Conservation (phyloP, 139 green algal genomes). For the Volvox reticuliferus region DNA sequence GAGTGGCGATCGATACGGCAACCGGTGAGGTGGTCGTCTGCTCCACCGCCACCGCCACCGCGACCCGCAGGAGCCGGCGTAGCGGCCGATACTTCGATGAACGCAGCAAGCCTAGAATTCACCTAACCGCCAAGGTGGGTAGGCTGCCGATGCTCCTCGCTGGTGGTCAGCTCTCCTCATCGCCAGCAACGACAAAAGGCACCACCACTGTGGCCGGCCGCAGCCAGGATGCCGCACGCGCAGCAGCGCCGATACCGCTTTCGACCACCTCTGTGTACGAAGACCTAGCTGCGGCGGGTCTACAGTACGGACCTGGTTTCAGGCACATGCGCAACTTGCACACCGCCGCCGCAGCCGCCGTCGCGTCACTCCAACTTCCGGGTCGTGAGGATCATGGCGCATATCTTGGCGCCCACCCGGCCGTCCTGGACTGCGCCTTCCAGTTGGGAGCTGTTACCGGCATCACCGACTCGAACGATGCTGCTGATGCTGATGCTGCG, state of each 20-base stretch:
- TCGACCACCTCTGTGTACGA: conserved; percentile 75
- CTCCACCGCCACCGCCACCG: background rate
- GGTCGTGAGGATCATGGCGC: conserved; percentile 1
- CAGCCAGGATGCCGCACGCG: conserved; percentile 30
- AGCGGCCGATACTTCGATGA: background rate
- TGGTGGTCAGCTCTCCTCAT: background rate
- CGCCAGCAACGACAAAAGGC: background rate
- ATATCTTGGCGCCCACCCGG: conserved; percentile 53
- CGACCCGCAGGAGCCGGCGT: background rate
- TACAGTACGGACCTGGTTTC: conserved; percentile 91
- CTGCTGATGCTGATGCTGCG: background rate
- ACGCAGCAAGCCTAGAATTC: background rate
- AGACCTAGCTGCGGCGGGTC: conserved; percentile 74
- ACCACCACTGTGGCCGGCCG: background rate
- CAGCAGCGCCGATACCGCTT: conserved; percentile 45
- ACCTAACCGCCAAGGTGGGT: conserved; percentile 3
- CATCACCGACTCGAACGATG: background rate
- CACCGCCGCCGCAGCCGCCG: conserved; percentile 10
- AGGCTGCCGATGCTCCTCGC: background rate
- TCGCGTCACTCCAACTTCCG: background rate
- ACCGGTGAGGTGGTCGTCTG: conserved; percentile 33
- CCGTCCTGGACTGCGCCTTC: conserved; percentile 65
- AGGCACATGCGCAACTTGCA: conserved; percentile 83
- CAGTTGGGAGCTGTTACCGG: conserved; percentile 72
- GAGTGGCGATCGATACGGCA: background rate